Evolutionary conservation across 2,329 filamentous ascomycete genomes (phyloP), one percentile per base, ranked within the genome.

Genomic region (Sarocladium brachiariae): DNA sequence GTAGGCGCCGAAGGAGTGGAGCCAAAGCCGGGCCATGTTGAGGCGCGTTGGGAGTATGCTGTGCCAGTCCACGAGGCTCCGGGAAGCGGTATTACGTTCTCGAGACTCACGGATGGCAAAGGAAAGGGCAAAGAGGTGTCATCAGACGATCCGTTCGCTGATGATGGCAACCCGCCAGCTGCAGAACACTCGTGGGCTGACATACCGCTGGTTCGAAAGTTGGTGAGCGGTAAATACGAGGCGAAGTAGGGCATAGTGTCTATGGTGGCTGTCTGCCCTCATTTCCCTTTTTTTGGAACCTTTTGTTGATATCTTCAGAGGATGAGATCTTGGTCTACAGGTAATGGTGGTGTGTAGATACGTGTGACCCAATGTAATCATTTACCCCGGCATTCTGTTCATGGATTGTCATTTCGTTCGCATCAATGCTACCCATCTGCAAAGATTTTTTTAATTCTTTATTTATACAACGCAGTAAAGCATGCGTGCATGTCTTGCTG

Each of bases 161-260:
- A 73, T 23, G 63, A 69, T 45, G 57, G 57, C 51, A 9, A 37
- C 23, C 33, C 21, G 50, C 55, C 55, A 53, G 55, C 47, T 14
- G 50, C 54, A 35, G 58, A 68, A 53, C 66, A 65, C 53, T 61
- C 57, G 27, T 95, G 89, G 89, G 76, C 77, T 24, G 78, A 82
- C 35, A 77, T 95, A 33, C 79, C 81, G 10, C 73, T 78, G 4
- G 70, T 76, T 50, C 80, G 80, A 66, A 91, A 84, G 69, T 65
- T 93, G 56, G 76, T 87, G 21, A 84, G 81, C 61, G 89, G 88
- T 43, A 87, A 84, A 68, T 95, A 93, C 65, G 80, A 87, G 59
- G 43, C 25, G 7, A 47, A 47, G 43, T 47, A 14, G 21, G 21
- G 14, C 8, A 4, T 16, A 4, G 37, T 18, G 5, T 7, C 27